Evolutionary conservation across 192 early-diverging fungal species (phyloP).

Genomic region (Umbelopsis vinacea): DNA sequence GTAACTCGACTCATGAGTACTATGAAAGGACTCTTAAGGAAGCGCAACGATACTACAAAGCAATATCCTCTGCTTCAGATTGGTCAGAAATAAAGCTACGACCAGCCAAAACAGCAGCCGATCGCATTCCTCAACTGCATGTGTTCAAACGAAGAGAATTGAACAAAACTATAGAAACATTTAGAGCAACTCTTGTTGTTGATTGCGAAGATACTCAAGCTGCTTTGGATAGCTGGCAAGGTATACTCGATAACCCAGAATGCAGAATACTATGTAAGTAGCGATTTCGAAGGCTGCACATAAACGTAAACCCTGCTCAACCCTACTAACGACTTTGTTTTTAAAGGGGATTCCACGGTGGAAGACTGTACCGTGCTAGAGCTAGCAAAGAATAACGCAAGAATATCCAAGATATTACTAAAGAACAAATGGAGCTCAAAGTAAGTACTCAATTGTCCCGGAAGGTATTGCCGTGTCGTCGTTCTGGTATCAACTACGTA

Average conservation of each 20-base stretch:
- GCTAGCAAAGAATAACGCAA: background rate
- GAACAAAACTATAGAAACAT: conserved; percentile 3
- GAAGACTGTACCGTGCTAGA: conserved; percentile 1
- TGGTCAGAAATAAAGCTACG: conserved; percentile 17
- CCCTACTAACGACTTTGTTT: background rate
- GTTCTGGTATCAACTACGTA: background rate
- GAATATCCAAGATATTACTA: background rate
- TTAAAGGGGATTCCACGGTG: conserved; percentile 4
- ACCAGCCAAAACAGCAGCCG: background rate
- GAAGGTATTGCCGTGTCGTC: background rate
- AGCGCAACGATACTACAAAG: conserved; percentile 11
- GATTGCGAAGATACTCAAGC: conserved; percentile 8
- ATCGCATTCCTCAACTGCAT: conserved; percentile 5
- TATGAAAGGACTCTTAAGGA: conserved; percentile 22
- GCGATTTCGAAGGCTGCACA: background rate
- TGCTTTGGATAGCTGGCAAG: background rate
- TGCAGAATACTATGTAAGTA: conserved; percentile 6
- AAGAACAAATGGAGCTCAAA: conserved; percentile 23
- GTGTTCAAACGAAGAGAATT: conserved; percentile 10
- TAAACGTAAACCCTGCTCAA: background rate
- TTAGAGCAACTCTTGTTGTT: background rate
- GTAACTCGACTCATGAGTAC: conserved; percentile 8
- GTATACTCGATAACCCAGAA: conserved; percentile 12
- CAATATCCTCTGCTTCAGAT: background rate
- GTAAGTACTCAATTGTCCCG: background rate